phyloP scores from a whole-genome alignment of 768 basidiomycete genomes.

The Naganishia onofrii region DNA sequence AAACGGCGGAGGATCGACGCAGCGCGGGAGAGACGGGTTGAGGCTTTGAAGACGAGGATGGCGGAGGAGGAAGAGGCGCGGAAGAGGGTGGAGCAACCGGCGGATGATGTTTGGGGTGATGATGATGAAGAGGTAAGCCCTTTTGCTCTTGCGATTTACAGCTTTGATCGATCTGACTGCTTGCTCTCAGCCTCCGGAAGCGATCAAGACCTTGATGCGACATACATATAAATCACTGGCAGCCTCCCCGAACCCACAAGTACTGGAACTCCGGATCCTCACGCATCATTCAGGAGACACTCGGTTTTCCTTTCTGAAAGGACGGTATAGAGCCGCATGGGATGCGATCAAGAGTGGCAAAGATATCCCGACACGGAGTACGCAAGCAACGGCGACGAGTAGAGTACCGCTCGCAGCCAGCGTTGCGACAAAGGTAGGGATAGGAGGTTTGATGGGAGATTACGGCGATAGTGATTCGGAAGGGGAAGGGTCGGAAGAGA shows the following conservation, averaged over 20 bases:
- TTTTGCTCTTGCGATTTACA: not conserved
- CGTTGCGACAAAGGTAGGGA: constrained; percentile 28
- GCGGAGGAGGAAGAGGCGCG: constrained; percentile 3
- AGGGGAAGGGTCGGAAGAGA: not conserved
- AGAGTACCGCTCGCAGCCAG: constrained; percentile 28
- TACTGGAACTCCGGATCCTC: constrained; percentile 82
- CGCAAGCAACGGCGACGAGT: constrained; percentile 41
- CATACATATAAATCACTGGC: constrained; percentile 70
- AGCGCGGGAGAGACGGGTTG: constrained; percentile 65
- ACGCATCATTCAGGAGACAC: constrained; percentile 76
- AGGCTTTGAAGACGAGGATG: constrained; percentile 54
- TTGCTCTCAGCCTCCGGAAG: constrained; percentile 49
- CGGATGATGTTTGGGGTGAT: constrained; percentile 62
- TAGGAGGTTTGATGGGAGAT: constrained; percentile 49
- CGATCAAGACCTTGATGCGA: constrained; percentile 69
- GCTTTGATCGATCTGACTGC: too few species aligned
- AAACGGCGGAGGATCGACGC: constrained; percentile 63
- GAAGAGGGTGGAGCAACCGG: constrained; percentile 41
- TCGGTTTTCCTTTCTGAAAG: constrained; percentile 76
- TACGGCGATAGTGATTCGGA: constrained; percentile 55
- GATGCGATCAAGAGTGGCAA: constrained; percentile 57
- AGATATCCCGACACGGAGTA: constrained; percentile 28
- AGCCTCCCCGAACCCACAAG: constrained; percentile 70
- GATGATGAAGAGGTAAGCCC: constrained; percentile 66
- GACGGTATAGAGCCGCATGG: constrained; percentile 72